Evolutionary conservation across 1,139 yeast species (phyloP), one percentile per base, ranked within the genome.

Genomic region (Candida neerlandica): DNA sequence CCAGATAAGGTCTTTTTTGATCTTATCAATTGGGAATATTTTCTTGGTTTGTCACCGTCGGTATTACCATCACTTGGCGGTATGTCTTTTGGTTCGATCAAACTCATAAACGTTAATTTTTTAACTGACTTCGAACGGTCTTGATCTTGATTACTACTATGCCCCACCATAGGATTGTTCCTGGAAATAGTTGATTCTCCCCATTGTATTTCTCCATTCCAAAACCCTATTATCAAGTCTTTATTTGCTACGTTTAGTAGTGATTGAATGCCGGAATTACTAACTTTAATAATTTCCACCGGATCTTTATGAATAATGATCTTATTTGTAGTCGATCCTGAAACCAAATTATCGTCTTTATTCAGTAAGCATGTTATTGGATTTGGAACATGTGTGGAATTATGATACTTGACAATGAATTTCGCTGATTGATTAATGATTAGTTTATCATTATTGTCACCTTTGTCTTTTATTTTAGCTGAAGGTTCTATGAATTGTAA

Each of bases 301-400:
- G 52, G 47, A 4, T 41, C 32, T n/a, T 19, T 18, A 54, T 73
- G 77, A 3, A 69, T 44, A 2, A 62, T 49, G 1, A 78, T 44
- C 41, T 61, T 62, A 35, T 74, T 71, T 37, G 65, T 62, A 0
- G 78, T 62, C 29, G 86, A 80, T 0, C 84, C 80, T 1, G 78
- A 69, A 2, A 78, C 51, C 1, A 79, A 55, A 0, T 50, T 41
- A n/a, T 54, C 48, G 18, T 59, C 46, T 19, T 60, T 61, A 34
- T 58, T 58, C 16, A 61, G 65, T 32, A 80, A 46, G 0, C 79
- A 68, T 0, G 82, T 64, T 0, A 82, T 68, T 1, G 87, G 86
- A 57, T 79, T 75, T 0, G 87, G 87, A 2, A 57, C 57, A 56
- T 79, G 83, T 2, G 61, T 58, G 0, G 65, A 53, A 46, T 65